Conservation (phyloP, 148 eudicot genomes). For the Camellia granthamiana region DNA sequence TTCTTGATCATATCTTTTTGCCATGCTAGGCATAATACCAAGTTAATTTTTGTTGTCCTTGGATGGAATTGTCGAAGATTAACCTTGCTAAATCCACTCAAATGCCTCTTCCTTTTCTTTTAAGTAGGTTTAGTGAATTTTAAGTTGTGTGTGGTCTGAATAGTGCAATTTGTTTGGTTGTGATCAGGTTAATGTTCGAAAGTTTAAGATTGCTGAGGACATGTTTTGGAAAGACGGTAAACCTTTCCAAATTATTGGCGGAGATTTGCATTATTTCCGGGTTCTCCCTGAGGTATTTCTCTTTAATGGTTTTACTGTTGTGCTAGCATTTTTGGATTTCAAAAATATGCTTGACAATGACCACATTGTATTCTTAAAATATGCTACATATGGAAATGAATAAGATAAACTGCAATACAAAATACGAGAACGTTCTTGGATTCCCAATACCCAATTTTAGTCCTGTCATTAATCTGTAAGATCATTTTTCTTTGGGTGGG, state of each 20-base stretch:
- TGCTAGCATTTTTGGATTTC: neutral
- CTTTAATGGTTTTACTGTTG: neutral
- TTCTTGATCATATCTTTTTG: neutral
- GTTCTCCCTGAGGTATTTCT: constrained; percentile 68
- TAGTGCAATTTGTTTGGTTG: constrained; percentile 6
- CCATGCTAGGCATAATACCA: neutral
- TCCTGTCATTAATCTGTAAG: neutral
- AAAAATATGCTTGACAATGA: neutral
- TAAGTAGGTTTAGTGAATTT: neutral
- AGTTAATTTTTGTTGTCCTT: neutral
- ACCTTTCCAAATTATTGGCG: constrained; percentile 87
- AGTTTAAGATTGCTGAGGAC: constrained; percentile 79
- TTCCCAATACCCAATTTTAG: neutral
- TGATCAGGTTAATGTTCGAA: constrained; percentile 40
- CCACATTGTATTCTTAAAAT: neutral
- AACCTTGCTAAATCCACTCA: neutral
- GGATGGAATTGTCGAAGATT: neutral
- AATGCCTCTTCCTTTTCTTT: neutral
- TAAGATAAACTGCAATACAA: neutral
- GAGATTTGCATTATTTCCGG: constrained; percentile 93
- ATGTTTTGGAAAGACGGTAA: constrained; percentile 87
- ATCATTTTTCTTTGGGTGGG: neutral
- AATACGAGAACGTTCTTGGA: neutral
- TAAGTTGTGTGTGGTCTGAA: constrained; percentile 11
- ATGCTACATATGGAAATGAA: neutral